Conservation (phyloP, 345 rosid genomes). For the Reutealis trisperma region DNA sequence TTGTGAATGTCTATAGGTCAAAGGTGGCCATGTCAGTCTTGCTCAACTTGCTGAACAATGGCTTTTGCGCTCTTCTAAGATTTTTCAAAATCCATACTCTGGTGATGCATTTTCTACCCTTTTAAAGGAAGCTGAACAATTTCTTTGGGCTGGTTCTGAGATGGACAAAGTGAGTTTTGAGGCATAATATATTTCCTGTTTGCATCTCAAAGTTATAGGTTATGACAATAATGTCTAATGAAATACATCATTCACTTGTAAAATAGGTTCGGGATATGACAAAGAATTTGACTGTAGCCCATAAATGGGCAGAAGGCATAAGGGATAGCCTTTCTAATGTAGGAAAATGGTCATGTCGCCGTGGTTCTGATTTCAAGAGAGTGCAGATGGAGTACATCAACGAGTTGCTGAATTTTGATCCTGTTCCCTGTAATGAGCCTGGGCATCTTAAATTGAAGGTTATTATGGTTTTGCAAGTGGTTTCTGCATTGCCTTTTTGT, state of each 20-base stretch:
- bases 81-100: conserved; percentile 51
- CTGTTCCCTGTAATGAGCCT: conserved; percentile 67
- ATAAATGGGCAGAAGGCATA: conserved; percentile 75
- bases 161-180: conserved; percentile 72
- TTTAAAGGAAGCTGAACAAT: conserved; percentile 87
- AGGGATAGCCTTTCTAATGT: conserved; percentile 54
- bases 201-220: conserved; percentile 13
- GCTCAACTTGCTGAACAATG: conserved; percentile 73
- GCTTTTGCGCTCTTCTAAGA: conserved; percentile 52
- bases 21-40: conserved; percentile 50
- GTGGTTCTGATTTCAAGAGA: conserved; percentile 40
- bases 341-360: conserved; percentile 40
- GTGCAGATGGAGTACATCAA: conserved; percentile 47
- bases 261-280: conserved; percentile 66
- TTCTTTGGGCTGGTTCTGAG: conserved; percentile 97
- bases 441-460: conserved; percentile 79
- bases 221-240: conserved; percentile 1
- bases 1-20: conserved; percentile 41
- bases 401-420: conserved; percentile 54
- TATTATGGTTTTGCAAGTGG: conserved; percentile 21
- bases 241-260: conserved; percentile 17
- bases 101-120: conserved; percentile 47
- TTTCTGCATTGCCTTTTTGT: conserved; percentile 7
- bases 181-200: conserved; percentile 20
- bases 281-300: conserved; percentile 56